Base-by-base conservation (phyloP, 1,139 yeast genomes). In the Yamadazyma conglobata region DNA sequence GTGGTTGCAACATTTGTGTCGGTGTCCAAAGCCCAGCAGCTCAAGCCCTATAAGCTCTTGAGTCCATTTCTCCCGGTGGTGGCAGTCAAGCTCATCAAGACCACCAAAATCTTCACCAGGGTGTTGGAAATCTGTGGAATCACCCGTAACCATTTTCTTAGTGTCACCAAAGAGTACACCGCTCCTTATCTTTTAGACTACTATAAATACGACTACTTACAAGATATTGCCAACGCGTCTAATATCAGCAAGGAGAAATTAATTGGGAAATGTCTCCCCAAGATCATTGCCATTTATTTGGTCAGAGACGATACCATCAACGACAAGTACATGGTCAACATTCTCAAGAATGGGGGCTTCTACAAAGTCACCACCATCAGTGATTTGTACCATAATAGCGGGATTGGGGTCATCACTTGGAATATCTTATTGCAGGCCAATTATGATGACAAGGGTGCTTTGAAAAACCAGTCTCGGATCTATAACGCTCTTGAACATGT, bases 1-100 rank as follows among this genome's bases (percentile, higher is more conserved):
- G 86, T 85, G 0, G 75, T 77, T 40, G 75, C 73, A 45, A 76
- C 77, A 31, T 53, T 84, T 13, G 53, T 70, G 13, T 55, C 64
- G 15, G 65, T 79, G 9, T 70, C 80, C 0, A 52, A 56, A 12
- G 56, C 65, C 2, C 64, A 66, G 35, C 51, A 60, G 2, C 51
- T 74, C 18, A 71, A 84, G 2, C 79, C 87, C 0, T 79, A 80
- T 60, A 85, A 83, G 47, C 55, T 91, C 11, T 59, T 88, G 20
- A 74, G 87, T 3, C 95, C 96, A 0, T 84, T 77, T 42, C 69
- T 91, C 48, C 85, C 93, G 1, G 72, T 83, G 30, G 64, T 88
- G n/a, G 73, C 91, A 23, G 73, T 79, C 31, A 69, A 73, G 28
- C 65, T 86, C 10, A 78, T 86, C 2, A 77, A 77, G 39, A 75